Base-by-base conservation (phyloP, 1,139 yeast species). In the Magnusiomyces paraingens region DNA sequence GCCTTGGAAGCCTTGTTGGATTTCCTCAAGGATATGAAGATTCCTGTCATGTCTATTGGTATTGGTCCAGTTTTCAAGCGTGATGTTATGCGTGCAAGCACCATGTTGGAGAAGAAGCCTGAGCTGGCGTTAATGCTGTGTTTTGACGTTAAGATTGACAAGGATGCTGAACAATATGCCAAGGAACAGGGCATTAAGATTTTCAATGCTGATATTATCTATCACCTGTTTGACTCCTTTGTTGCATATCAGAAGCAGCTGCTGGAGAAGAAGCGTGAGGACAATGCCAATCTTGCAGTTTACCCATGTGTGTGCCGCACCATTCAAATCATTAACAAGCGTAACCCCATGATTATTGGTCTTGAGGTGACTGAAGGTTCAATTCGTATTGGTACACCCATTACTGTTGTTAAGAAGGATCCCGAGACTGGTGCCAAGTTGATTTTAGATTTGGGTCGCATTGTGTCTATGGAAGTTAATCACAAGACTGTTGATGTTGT, bases 271-370 rank as follows among this genome's bases (percentile, higher is more conserved):
- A 88, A 95, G 74, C 86, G 97, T 73, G 82, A 84, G 69, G 96
- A 89, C 62, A 86, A 86, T 73, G 78, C 86, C 74, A 93, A 84
- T 64, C 86, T 81, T 64, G 99, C 98, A 48, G 86, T 87, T 52
- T 91, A 84, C 83, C 99, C 99, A 63, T 87, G 95, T 77, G 96
- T 91, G 36, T 76, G 93, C 74, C 88, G 88, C 73, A 93, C 97
- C 21, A 74, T 93, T 62, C 98, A 94, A 76, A 90, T 94, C 67
- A 94, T 93, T 71, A 94, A 94, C 82, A 93, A 93, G 78, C 88
- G 99, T 75, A 90, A 91, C 72, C 99, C 99, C 57, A 93, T 93
- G 98, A 90, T 93, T 67, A 87, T 93, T 68, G 99, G 99, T 81
- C 98, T 93, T 58, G 99, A 93, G 70, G 96, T 93, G 59, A 71